phyloP scores from a whole-genome alignment of 1,284 basidiomycete genomes.

The Trichosporon faecale region DNA sequence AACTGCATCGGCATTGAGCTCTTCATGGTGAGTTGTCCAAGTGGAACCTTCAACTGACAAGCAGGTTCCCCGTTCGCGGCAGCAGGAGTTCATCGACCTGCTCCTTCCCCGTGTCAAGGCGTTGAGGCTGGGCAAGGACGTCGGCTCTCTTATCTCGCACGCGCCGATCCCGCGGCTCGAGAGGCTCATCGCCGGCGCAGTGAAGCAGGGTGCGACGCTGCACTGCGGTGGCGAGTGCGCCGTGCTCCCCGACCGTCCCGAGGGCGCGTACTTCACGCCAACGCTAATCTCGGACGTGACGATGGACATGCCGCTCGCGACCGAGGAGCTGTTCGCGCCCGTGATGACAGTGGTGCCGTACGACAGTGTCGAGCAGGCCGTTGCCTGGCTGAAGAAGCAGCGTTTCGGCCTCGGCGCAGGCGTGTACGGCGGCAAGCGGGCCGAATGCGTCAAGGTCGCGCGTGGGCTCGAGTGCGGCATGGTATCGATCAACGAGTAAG shows the following conservation, averaged over 20 bases:
- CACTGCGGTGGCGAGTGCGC: slow-evolving; percentile 65
- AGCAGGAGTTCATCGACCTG: slow-evolving; percentile 64
- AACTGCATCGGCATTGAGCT: slow-evolving; percentile 97
- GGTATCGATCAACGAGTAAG: slow-evolving; percentile 95
- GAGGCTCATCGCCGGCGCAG: slow-evolving; percentile 66
- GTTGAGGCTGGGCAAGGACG: slow-evolving; percentile 61
- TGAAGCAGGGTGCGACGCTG: slow-evolving; percentile 61
- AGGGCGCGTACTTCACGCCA: slow-evolving; percentile 77
- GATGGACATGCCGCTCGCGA: slow-evolving; percentile 70
- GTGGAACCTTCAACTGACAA: too few species aligned
- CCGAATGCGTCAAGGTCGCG: slow-evolving; percentile 72
- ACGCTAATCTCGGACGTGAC: slow-evolving; percentile 81
- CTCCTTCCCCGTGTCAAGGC: slow-evolving; percentile 64
- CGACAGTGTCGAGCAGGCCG: slow-evolving; percentile 72
- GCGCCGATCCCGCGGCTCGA: slow-evolving; percentile 66
- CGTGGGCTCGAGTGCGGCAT: slow-evolving; percentile 82
- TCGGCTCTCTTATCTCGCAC: slow-evolving; percentile 55
- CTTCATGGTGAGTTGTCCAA: slow-evolving; percentile 63
- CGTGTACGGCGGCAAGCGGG: slow-evolving; percentile 82
- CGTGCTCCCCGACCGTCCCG: slow-evolving; percentile 63
- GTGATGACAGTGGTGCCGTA: slow-evolving; percentile 80
- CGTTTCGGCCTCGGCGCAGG: slow-evolving; percentile 89
- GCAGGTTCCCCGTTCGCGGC: slow-evolving; percentile 16
- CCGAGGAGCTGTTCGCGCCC: slow-evolving; percentile 85
- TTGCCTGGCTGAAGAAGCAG: slow-evolving; percentile 79